phyloP scores from a whole-genome alignment of 192 early-diverging fungal species.

The Geranomyces michiganensis region DNA sequence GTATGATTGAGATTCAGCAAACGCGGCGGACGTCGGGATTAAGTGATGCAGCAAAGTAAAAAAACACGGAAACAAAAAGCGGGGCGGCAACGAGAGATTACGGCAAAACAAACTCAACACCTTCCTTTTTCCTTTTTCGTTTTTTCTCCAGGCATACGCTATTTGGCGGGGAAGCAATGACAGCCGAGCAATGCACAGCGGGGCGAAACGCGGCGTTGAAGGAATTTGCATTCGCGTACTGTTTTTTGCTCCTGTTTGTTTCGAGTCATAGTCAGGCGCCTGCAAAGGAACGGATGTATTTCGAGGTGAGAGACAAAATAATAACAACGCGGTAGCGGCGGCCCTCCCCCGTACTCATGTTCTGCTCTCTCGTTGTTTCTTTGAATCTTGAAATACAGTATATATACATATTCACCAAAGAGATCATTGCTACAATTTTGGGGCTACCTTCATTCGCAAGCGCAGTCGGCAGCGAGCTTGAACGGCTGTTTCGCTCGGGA shows the following conservation, averaged over 20 bases:
- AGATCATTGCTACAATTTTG: conserved; percentile 33
- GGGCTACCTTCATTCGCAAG: conserved; percentile 27
- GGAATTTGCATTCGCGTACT: conserved; percentile 47
- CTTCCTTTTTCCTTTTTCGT: background rate
- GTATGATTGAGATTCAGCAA: conserved; percentile 19
- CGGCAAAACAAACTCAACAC: conserved; percentile 11
- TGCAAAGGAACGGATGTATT: conserved; percentile 49
- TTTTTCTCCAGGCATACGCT: background rate
- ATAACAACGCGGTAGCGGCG: background rate
- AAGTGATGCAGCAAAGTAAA: conserved; percentile 23
- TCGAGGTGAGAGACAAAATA: conserved; percentile 43
- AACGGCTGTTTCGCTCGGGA: conserved; percentile 50
- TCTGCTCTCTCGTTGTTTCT: background rate
- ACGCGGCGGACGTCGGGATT: conserved; percentile 9
- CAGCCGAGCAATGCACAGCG: conserved; percentile 11
- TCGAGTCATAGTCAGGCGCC: conserved; percentile 37
- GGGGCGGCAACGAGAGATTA: no score
- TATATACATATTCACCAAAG: conserved; percentile 52
- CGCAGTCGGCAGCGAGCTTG: conserved; percentile 42
- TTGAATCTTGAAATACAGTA: conserved; percentile 25
- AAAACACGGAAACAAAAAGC: background rate
- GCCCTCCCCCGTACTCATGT: background rate
- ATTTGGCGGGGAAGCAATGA: conserved; percentile 20
- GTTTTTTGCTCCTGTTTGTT: conserved; percentile 50
- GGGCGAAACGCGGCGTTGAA: conserved; percentile 20